These are phyloP conservation scores for Penicillium flavigenum DNA, from an alignment of 495 filamentous ascomycete genomes.

Conservation along the genomic window DNA sequence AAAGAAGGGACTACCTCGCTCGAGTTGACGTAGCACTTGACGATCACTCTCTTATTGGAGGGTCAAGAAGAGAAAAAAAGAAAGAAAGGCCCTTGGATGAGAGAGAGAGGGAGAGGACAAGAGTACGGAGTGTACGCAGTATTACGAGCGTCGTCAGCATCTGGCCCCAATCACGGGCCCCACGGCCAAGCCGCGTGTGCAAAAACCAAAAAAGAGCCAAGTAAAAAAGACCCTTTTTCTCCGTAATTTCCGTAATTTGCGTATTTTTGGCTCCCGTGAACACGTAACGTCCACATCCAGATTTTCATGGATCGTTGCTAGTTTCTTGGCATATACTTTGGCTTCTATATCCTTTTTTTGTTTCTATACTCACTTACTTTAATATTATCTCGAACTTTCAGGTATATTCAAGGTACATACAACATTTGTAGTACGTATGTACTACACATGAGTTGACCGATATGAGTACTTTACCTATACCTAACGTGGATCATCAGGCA, in stretches of 20 bases:
- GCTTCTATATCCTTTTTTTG: background rate
- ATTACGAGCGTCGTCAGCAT: conserved; percentile 51
- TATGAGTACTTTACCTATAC: background rate
- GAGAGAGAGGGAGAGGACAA: conserved; percentile 10
- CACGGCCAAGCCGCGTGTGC: conserved; percentile 48
- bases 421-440: background rate
- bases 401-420: background rate
- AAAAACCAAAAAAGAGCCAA: conserved; percentile 32
- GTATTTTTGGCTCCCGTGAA: conserved; percentile 21
- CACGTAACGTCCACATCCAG: conserved; percentile 20
- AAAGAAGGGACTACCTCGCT: conserved; percentile 18
- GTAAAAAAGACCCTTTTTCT: conserved; percentile 35
- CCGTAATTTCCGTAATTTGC: conserved; percentile 13
- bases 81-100: conserved; percentile 11
- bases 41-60: conserved; percentile 1
- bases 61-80: conserved; percentile 12
- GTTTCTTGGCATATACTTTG: conserved; percentile 8
- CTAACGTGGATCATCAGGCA: background rate
- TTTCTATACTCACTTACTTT: too few relatives aligned
- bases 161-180: conserved; percentile 44
- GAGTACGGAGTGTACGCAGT: conserved; percentile 19
- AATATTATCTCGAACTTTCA: background rate
- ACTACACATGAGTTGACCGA: background rate
- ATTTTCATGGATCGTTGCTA: conserved; percentile 9
- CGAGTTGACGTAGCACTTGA: conserved; percentile 15